Evolutionary conservation across 225 moss, liverwort and hornwort species (phyloP).

Genomic region (Polytrichum formosum): DNA sequence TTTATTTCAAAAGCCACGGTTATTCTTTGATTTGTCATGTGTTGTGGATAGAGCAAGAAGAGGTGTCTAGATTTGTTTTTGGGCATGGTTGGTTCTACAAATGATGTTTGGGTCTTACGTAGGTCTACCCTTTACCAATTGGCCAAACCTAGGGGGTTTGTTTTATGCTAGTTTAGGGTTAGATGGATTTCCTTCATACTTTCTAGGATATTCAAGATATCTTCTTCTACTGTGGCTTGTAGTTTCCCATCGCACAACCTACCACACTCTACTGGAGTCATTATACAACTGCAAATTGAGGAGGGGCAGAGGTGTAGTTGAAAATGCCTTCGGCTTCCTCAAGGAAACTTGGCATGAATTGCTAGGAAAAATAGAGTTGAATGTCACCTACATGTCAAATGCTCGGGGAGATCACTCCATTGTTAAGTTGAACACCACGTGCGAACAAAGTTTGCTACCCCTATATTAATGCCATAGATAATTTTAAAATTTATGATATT

Average conservation of each 20-base stretch:
- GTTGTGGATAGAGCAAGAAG: background rate
- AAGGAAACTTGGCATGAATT: background rate
- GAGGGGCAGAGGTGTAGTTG: background rate
- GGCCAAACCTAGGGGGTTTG: background rate
- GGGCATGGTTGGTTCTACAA: background rate
- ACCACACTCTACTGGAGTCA: background rate
- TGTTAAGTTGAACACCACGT: no score
- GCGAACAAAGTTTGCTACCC: no score
- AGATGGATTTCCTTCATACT: background rate
- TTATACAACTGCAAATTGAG: background rate
- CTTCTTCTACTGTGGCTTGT: background rate
- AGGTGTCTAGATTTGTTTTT: background rate
- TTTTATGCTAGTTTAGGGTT: background rate
- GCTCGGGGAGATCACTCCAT: no score
- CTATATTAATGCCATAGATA: no score
- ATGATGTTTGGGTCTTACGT: background rate
- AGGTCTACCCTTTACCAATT: background rate
- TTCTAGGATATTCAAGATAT: background rate
- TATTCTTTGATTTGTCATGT: no score
- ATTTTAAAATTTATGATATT: no score
- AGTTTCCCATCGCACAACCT: background rate
- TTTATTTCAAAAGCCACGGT: no score
- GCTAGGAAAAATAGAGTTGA: background rate
- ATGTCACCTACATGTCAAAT: background rate
- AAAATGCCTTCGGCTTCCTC: background rate